Conservation (phyloP, 768 basidiomycete species). For the Mrakia blollopis region DNA sequence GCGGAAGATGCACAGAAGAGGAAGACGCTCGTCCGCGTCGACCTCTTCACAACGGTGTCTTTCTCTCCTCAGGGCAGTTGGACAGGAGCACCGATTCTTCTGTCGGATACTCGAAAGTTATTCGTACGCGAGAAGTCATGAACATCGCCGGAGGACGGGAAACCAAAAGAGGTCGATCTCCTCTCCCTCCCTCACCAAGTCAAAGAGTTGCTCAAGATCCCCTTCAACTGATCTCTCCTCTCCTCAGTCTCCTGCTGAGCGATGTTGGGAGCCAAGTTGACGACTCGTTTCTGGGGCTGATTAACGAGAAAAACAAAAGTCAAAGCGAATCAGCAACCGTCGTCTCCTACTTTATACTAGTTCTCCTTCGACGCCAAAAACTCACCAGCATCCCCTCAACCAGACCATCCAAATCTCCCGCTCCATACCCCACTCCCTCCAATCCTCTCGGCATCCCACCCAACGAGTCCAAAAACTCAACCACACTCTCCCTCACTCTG, state of each 20-base stretch:
- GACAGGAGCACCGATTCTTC: too few species aligned
- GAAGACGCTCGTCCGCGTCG: too few species aligned
- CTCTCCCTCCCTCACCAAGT: conserved; percentile 35
- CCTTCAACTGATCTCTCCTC: conserved; percentile 67
- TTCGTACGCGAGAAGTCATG: too few species aligned
- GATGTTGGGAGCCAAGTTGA: conserved; percentile 88
- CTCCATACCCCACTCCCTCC: conserved; percentile 71
- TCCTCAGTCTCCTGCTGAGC: conserved; percentile 75
- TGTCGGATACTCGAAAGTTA: too few species aligned
- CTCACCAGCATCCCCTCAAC: conserved; percentile 72
- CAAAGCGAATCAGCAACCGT: background rate
- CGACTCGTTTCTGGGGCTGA: conserved; percentile 74
- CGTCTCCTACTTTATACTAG: too few species aligned
- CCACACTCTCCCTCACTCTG: conserved; percentile 51
- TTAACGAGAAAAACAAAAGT: background rate
- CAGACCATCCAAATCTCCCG: conserved; percentile 62
- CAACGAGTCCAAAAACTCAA: conserved; percentile 76
- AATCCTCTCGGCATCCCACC: conserved; percentile 75
- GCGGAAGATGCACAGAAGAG: too few species aligned
- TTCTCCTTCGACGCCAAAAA: too few species aligned
- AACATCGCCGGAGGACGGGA: too few species aligned
- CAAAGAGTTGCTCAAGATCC: conserved; percentile 55
- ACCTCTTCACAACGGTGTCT: too few species aligned
- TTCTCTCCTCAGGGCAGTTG: too few species aligned
- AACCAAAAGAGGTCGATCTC: too few species aligned